Evolutionary conservation across 192 early-diverging fungal species (phyloP), one percentile per base, ranked within the genome.

Genomic region (Backusella australiensis): DNA sequence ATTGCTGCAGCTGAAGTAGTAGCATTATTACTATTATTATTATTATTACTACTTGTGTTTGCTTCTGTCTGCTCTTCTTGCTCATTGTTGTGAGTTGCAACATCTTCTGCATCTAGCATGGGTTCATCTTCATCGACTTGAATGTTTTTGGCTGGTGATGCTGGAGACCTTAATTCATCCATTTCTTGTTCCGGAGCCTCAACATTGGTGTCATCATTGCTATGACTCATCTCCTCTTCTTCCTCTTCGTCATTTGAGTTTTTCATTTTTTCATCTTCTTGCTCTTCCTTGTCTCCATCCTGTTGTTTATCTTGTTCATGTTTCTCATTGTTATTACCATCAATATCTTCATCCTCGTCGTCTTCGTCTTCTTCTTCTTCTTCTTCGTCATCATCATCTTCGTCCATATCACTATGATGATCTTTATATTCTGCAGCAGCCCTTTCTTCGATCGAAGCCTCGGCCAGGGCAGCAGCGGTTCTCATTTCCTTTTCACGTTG

Each of bases 401-500:
- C 17, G 23, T 69, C 67, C 34, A 36, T 69, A 26, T 56, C 53
- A 56, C 53, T 56, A 7, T n/a, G 53, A 9, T 56, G 53, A 11
- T 56, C 21, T 56, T 56, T 56, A 56, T 56, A 56, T 56, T 56
- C 53, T 56, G 53, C 53, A 56, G 52, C n/a, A 56, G 53, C 53
- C 35, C 67, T 69, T 38, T 34, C 67, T 21, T 69, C 67, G n/a
- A 69, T 69, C 7, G 32, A 34, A 4, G 67, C 71, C 34, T 52
- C 42, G 5, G 71, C 71, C 19, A 49, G 11, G 17, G 42, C 53
- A 17, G 32, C 74, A 21, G 74, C 74, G 2, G 74, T 41, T 23
- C 34, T 68, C 65, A 75, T 75, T 42, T 75, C 66, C 9, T 44
- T 34, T 26, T 35, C 41, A 32, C 63, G 23, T n/a, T 59, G 72